Evolutionary conservation across 2,329 filamentous ascomycete genomes (phyloP).

Genomic region (Cadophora sp.): DNA sequence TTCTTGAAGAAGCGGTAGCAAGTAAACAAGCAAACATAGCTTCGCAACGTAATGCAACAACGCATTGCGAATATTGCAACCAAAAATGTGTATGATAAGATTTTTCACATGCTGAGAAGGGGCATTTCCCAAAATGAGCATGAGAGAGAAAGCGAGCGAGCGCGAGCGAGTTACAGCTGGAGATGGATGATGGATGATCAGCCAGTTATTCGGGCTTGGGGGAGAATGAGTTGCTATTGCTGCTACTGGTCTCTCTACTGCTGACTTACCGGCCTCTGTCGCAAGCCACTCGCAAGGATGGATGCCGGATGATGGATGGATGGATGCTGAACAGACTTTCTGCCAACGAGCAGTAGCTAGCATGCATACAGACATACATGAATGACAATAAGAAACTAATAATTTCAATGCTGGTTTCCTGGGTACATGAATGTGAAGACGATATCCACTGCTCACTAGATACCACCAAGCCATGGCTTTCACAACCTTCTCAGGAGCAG

Average conservation of each 20-base stretch:
- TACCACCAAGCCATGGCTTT: no score
- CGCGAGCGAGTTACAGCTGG: background rate
- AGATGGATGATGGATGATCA: background rate
- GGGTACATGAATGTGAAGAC: no score
- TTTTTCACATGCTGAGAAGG: background rate
- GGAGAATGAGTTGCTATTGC: background rate
- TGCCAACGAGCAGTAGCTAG: background rate
- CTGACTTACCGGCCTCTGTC: no score
- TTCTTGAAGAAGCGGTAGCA: background rate
- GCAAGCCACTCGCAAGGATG: background rate
- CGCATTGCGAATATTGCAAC: background rate
- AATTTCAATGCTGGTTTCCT: no score
- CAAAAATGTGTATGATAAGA: constrained; percentile 11
- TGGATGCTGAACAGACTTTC: constrained; percentile 15
- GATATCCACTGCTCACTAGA: no score
- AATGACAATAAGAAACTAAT: constrained; percentile 7
- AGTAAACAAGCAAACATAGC: background rate
- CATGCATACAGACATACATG: constrained; percentile 2
- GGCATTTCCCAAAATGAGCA: background rate
- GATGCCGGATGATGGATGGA: constrained; percentile 4
- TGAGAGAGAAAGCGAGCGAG: background rate
- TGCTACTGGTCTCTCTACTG: background rate
- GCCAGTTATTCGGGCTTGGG: background rate
- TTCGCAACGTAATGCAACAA: background rate
- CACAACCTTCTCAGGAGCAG: no score